Conservation (phyloP, 2,329 filamentous ascomycete species). For the Neurospora sp. region DNA sequence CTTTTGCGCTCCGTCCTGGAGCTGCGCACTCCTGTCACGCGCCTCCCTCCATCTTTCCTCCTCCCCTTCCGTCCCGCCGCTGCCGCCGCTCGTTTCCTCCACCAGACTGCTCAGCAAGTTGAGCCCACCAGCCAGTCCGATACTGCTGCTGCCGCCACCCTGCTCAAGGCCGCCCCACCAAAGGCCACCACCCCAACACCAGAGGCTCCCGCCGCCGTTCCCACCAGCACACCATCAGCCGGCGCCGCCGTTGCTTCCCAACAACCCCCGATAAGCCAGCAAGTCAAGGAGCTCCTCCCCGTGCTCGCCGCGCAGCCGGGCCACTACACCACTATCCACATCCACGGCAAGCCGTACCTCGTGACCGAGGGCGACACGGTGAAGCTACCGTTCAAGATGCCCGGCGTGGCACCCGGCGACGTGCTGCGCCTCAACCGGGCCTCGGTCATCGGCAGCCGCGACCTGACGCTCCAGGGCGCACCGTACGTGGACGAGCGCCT, state of each 20-base stretch:
- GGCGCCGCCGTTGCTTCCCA: background rate
- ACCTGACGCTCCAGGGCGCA: constrained; percentile 77
- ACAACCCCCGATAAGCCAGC: constrained; percentile 36
- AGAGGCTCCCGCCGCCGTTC: background rate
- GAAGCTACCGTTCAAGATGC: constrained; percentile 72
- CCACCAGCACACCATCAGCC: constrained; percentile 18
- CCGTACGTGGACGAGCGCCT: constrained; percentile 77
- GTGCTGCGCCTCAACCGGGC: constrained; percentile 82
- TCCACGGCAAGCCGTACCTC: constrained; percentile 72
- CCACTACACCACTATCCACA: constrained; percentile 72
- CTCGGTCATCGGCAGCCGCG: constrained; percentile 70
- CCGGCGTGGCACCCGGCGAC: constrained; percentile 68
- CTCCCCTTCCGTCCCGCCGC: constrained; percentile 34
- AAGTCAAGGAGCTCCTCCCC: constrained; percentile 54
- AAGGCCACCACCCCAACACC: constrained; percentile 7
- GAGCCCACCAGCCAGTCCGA: constrained; percentile 6
- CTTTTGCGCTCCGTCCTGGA: constrained; percentile 55
- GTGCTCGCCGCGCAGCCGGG: constrained; percentile 61
- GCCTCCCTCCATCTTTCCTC: constrained; percentile 41
- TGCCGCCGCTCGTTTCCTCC: background rate
- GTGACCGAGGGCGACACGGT: constrained; percentile 66
- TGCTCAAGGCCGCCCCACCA: constrained; percentile 17
- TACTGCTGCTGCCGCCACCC: constrained; percentile 5
- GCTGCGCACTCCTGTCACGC: constrained; percentile 37
- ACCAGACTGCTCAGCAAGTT: background rate